Evolutionary conservation across 257 asterid genomes (phyloP), one percentile per base, ranked within the genome.

Genomic region (Linderniella brevidens): DNA sequence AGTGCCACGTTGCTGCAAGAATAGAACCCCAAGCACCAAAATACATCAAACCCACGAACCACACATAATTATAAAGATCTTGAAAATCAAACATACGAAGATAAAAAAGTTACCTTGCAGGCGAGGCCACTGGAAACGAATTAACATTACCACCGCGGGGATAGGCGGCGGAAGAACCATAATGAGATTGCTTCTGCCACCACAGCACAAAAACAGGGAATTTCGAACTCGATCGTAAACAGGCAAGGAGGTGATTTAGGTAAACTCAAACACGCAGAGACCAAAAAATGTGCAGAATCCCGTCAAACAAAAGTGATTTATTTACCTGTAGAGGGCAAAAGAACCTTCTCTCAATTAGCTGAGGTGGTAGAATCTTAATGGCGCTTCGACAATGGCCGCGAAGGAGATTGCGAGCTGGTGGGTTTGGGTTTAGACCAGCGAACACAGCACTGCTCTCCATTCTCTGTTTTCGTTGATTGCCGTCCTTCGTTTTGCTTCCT

Each of bases 371-470:
- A 59, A 52, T 49, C 41, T 60, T 60, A 47, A 61, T 35, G 15
- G 65, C 50, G 53, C 46, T 36, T 38, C 70, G 75, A 19, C 61
- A 43, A 3, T 74, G 53, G 49, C 55, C 48, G 49, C 54, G 64
- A 25, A 67, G 59, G 39, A 48, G 72, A 57, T 56, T 67, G 61
- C 46, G 66, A 19, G 64, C 12, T 9, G 63, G 48, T 41, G 58
- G 57, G 13, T 51, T 60, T 25, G 71, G 62, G 52, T 59, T 67
- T 36, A 64, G 53, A 13, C 72, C 68, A 8, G 70, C 62, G 41
- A 62, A 71, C 37, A 60, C 64, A 35, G 68, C 76, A 69, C 72
- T 74, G 76, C 65, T 63, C 56, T 65, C 79, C 83, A 75, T 69
- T 53, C 59, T 64, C 35, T 48, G 3, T 25, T 25, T 25, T 25